Evolutionary conservation across 2,329 filamentous ascomycete genomes (phyloP).

Genomic region (Colletotrichum theobromicola): DNA sequence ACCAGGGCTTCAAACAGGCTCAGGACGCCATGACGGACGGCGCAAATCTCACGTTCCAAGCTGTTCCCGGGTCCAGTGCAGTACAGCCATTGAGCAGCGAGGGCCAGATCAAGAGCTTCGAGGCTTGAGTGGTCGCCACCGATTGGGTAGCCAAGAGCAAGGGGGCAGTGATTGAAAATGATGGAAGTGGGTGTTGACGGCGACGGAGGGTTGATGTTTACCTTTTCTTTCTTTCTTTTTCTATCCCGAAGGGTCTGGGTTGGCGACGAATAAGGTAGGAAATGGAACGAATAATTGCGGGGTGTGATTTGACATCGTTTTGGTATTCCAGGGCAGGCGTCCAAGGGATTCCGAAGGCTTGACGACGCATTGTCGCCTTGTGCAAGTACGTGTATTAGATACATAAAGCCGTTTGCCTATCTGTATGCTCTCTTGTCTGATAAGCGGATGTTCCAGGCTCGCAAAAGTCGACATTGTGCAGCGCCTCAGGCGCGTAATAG

Average conservation of each 20-base stretch:
- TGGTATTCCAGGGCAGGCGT: constrained; percentile 6
- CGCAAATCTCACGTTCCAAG: constrained; percentile 60
- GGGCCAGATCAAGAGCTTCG: constrained; percentile 62
- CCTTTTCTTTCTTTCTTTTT: background rate
- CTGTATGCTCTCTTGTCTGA: background rate
- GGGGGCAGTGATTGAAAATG: background rate
- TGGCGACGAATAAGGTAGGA: constrained; percentile 1
- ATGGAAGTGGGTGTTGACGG: background rate
- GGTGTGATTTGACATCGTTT: constrained; percentile 1
- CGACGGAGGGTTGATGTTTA: background rate
- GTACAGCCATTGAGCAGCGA: constrained; percentile 62
- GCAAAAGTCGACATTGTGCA: background rate
- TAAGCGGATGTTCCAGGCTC: background rate
- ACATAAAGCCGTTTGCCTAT: background rate
- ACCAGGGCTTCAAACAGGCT: constrained; percentile 53
- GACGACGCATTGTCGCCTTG: background rate
- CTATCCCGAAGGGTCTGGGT: constrained; percentile 1
- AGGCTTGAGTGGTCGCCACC: constrained; percentile 44
- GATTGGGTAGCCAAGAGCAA: background rate
- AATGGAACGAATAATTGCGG: constrained; percentile 14
- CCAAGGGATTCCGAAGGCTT: constrained; percentile 7
- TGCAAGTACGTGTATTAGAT: constrained; percentile 13
- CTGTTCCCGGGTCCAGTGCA: constrained; percentile 43
- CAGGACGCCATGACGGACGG: constrained; percentile 53
- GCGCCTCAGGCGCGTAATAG: background rate